Evolutionary conservation across 2,329 filamentous ascomycete genomes (phyloP), one percentile per base, ranked within the genome.

Genomic region (Botrytis fragariae): DNA sequence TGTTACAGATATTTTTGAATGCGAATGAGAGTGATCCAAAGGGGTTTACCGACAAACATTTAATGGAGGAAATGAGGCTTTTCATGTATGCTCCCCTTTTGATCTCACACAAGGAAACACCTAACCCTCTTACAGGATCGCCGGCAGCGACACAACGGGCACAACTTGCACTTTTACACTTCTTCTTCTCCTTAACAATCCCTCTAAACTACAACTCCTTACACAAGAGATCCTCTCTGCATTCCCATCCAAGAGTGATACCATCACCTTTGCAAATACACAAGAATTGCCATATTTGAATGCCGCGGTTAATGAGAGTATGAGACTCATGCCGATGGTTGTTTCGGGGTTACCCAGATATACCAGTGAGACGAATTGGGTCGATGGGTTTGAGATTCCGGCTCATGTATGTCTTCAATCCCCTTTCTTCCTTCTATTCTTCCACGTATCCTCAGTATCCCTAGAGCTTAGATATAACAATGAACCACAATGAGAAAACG

Each of bases 181-280:
- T 29, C 67, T 69, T 29, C 67, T 69, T 12, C 67, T 69, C 12
- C 54, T 69, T 20, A 59, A 69, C 51, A 69, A 69, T 69, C 67
- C 67, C 10, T 16, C 25, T 0, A 69, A 59, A 22, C n/a, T 60
- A 9, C 32, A 69, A 29, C 20, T 25, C 8, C 37, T 69, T 6
- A 45, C 44, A 10, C 48, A 69, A 25, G 67, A 69, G 76, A 74
- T 88, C 68, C 84, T 86, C 72, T 77, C 63, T 12, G 59, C 74
- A 1, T 75, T 77, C 57, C 75, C 73, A 16, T 62, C 65, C 4
- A 74, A 64, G 22, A 39, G 74, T 16, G 72, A 75, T n/a, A 51
- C 44, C 4, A 76, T 77, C 25, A 74, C 74, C 0, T 76, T 77
- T 45, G 73, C 73, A 3, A 74, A 71, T 25, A 76, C 76, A 2